Base-by-base conservation (phyloP, 1,139 yeast species). In the Hemisphaericaspora xylofermentans region DNA sequence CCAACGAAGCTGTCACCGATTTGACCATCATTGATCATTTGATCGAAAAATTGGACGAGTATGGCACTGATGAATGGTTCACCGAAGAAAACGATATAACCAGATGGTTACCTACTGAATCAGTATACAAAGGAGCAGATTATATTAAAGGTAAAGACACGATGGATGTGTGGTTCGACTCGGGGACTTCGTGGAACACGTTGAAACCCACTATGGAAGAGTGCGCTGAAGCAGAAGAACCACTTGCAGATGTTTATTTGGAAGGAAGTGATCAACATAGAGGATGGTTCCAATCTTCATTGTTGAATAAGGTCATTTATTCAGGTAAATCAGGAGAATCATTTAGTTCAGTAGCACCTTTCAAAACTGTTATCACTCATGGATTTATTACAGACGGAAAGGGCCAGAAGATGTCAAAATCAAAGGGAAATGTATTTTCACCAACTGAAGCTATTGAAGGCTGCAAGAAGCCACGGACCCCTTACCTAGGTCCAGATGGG, bases 101-200 rank as follows among this genome's bases (percentile, higher is more conserved):
- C 13, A 73, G 81, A 43, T 93, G 98, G 97, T 61, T 93, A 15
- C 96, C 97, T 0, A 56, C 54, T 5, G 28, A 35, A 15, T 15
- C 19, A 6, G 37, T 6, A 39, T 47, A 61, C 29, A 47, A 55
- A 16, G 59, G 54, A 2, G 57, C 69, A 12, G 81, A 82, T 0
- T 45, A 58, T 2, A 51, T 57, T 22, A 84, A 88, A 52, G 93
- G 96, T 1, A 76, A 71, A 39, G 98, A 94, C 53, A 93, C 98
- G 0, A 86, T 93, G 91, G 99, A 93, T 63, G 98, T 93, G 8
- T 93, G 99, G 99, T 91, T 93, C 66, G 99, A 93, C 60, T 87
- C 96, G 31, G 99, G 99, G 0, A 81, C 95, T 1, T 84, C 95
- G 27, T 93, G 98, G 98, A 78, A 83, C 6, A 78, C 80, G 34